phyloP scores from a whole-genome alignment of 768 basidiomycete species.

The Lactarius akahatsu region DNA sequence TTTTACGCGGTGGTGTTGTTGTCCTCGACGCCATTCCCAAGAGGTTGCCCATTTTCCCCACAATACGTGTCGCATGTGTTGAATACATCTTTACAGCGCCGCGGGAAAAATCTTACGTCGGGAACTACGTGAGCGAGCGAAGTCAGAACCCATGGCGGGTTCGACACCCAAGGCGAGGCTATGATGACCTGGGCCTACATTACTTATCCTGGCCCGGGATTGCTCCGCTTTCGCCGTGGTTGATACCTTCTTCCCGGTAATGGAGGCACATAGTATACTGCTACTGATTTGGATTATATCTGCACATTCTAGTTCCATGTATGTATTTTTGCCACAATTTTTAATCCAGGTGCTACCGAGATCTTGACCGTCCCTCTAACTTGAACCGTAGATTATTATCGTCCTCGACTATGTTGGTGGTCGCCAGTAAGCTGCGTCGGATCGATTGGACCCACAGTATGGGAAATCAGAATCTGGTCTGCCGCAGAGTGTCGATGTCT shows the following conservation, averaged over 20 bases:
- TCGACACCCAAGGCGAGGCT: constrained; percentile 19
- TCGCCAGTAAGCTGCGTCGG: background rate
- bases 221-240: background rate
- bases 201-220: background rate
- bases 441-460: too few species aligned
- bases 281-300: background rate
- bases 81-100: constrained; percentile 47
- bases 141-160: constrained; percentile 42
- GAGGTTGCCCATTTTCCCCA: constrained; percentile 43
- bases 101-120: constrained; percentile 87
- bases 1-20: constrained; percentile 70
- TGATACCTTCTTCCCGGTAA: background rate
- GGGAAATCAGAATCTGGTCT: too few species aligned
- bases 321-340: background rate
- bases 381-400: background rate
- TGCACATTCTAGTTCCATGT: background rate
- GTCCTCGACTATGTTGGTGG: background rate
- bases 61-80: background rate
- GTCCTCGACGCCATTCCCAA: constrained; percentile 66
- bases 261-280: background rate
- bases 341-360: background rate
- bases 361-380: background rate
- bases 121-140: constrained; percentile 67
- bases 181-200: background rate
- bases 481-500: background rate